These are phyloP conservation scores for Fennellomyces sp. DNA, from an alignment of 371 early-diverging fungal species.

Conservation along the genomic window DNA sequence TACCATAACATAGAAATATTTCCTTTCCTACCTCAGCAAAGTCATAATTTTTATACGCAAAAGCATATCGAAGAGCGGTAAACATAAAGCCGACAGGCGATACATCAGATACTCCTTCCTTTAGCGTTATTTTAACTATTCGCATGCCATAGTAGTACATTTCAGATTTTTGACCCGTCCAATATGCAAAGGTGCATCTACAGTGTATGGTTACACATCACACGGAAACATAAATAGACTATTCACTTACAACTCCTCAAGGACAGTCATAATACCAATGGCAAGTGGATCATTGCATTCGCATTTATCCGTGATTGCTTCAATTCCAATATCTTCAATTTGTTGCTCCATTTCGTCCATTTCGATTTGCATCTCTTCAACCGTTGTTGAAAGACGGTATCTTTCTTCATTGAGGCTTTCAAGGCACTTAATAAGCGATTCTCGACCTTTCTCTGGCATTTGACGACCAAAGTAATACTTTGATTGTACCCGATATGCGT, in stretches of 20 bases:
- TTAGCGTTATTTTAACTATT: constrained; percentile 28
- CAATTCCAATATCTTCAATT: constrained; percentile 21
- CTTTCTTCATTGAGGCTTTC: constrained; percentile 23
- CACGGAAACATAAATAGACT: not conserved
- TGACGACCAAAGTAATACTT: constrained; percentile 36
- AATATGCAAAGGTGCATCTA: constrained; percentile 36
- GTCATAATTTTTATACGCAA: constrained; percentile 19
- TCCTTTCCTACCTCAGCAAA: constrained; percentile 26
- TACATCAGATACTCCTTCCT: constrained; percentile 21
- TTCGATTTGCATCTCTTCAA: constrained; percentile 12
- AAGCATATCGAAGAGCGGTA: constrained; percentile 29
- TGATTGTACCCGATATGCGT: constrained; percentile 38
- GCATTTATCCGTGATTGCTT: constrained; percentile 9
- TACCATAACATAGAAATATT: not conserved
- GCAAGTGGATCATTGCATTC: constrained; percentile 26
- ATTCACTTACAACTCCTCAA: constrained; percentile 38
- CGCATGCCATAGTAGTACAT: constrained; percentile 36
- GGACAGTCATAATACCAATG: constrained; percentile 28
- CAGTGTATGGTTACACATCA: not conserved
- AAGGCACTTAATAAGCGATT: constrained; percentile 27
- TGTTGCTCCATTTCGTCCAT: constrained; percentile 15
- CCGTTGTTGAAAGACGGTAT: not conserved
- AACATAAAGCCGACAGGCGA: constrained; percentile 31
- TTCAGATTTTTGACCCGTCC: constrained; percentile 35
- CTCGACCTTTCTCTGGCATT: constrained; percentile 33